Base-by-base conservation (phyloP, 805 yeast genomes). In the Nakazawaea holstii region DNA sequence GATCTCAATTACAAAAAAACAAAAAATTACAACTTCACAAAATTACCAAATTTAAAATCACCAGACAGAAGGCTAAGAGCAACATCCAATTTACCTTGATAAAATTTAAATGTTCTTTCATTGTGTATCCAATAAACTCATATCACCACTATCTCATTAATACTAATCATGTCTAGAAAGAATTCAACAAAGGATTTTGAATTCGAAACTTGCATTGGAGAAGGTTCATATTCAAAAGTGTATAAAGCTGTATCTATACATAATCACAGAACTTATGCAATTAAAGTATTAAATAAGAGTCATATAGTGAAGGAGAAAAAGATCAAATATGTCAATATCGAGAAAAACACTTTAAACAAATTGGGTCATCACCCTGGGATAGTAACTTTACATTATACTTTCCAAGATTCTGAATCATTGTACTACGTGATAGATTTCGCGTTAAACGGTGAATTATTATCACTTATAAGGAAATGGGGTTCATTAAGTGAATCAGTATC, bases 391-490 rank as follows among this genome's bases (percentile, higher is more conserved):
- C 87, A 88, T 66, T 94, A 87, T 65, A 94, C 99, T 1, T 94
- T 94, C 67, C 99, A 94, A 64, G 99, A 94, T 63, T 88, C 87
- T 39, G 77, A 80, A 50, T 83, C 89, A 31, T 69, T 94, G 35
- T 94, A 89, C 61, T 94, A 91, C 64, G 99, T 92, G 33, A 77
- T 94, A 46, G 98, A 94, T 64, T 87, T 82, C 60, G 98, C 98
- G 2, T 85, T 92, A 50, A 88, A 90, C 57, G 99, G 99, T n/a
- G 99, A 94, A 65, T 69, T 94, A 43, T 72, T 94, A 32, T 79
- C 89, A 1, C 72, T 92, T 45, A 82, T 94, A 45, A 80, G 91
- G 52, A 82, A 80, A 57, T 69, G 77, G 53, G 96, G 96, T 8
- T 80, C 90, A 2, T 69, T 92, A 32, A 82, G 84, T 58, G 95